A percentile compares a stretch with the other conserved stretches of the same genome.
Evolutionary conservation across 805 yeast species (phyloP).

Genomic region (Geotrichum ghanense): DNA sequence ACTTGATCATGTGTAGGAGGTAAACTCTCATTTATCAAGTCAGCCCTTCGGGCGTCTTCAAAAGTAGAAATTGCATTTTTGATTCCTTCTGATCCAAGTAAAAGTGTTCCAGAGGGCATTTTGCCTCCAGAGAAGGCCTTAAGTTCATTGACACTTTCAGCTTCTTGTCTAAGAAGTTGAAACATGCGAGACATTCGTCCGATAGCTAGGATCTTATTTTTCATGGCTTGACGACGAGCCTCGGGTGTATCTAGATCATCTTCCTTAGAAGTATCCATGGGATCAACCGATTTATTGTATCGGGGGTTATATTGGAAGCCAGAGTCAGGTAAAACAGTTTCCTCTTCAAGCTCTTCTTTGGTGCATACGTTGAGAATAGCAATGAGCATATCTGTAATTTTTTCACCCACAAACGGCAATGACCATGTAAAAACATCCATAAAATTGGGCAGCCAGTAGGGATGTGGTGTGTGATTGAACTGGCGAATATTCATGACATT

Average conservation of each 20-base stretch:
- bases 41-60: constrained; percentile 75
- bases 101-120: constrained; percentile 75
- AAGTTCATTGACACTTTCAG: constrained; percentile 73
- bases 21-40: constrained; percentile 71
- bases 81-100: constrained; percentile 75
- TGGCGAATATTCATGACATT: constrained; percentile 93
- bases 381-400: constrained; percentile 86
- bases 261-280: constrained; percentile 9
- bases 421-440: constrained; percentile 99
- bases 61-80: constrained; percentile 57
- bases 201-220: constrained; percentile 86
- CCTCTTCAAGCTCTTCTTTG: constrained; percentile 84
- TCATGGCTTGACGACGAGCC: constrained; percentile 37
- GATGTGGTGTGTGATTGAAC: constrained; percentile 87
- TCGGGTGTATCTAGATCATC: constrained; percentile 10
- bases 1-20: constrained; percentile 69
- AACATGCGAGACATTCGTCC: constrained; percentile 95
- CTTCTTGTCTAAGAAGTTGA: constrained; percentile 74
- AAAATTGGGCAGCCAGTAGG: constrained; percentile 92
- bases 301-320: too few species aligned
- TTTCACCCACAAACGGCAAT: constrained; percentile 92
- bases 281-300: too few species aligned
- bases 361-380: constrained; percentile 88
- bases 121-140: constrained; percentile 63
- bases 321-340: constrained; percentile 8